Evolutionary conservation across 768 basidiomycete species (phyloP).

Genomic region (Boletus sp.): DNA sequence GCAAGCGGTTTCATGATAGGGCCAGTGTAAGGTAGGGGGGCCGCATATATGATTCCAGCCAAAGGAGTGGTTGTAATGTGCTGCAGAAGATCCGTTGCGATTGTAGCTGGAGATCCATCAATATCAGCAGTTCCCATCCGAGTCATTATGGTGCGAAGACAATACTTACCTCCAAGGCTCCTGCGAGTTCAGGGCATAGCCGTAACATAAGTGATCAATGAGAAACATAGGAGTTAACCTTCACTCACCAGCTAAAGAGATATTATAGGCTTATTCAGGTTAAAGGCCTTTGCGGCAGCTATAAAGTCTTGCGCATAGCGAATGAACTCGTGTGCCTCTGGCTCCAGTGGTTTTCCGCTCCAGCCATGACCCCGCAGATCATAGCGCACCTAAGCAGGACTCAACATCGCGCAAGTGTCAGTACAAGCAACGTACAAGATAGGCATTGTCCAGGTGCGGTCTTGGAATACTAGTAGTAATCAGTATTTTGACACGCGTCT

Average conservation of each 20-base stretch:
- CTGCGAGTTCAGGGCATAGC: not conserved
- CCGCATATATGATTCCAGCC: conserved; percentile 4
- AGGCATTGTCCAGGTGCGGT: not conserved
- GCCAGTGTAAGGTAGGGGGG: conserved; percentile 8
- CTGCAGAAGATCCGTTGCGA: conserved; percentile 2
- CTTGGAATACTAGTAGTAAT: too few relatives aligned
- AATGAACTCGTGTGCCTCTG: conserved; percentile 3
- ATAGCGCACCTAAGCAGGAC: conserved; percentile 1
- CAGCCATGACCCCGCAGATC: conserved; percentile 7
- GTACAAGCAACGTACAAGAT: not conserved
- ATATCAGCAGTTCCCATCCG: not conserved
- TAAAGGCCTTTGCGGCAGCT: not conserved
- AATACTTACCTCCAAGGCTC: conserved; percentile 4
- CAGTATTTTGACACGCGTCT: too few relatives aligned
- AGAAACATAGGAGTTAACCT: not conserved
- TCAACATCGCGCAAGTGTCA: not conserved
- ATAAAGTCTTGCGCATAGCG: conserved; percentile 9
- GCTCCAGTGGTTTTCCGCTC: not conserved
- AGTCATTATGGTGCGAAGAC: not conserved
- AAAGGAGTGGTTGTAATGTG: not conserved
- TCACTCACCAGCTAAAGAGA: not conserved
- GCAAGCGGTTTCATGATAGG: conserved; percentile 2
- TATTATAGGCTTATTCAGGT: not conserved
- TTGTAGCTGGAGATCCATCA: not conserved
- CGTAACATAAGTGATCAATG: not conserved